phyloP scores from a whole-genome alignment of 352 stramenopile genomes.

The Globisporangium paroecandrum region DNA sequence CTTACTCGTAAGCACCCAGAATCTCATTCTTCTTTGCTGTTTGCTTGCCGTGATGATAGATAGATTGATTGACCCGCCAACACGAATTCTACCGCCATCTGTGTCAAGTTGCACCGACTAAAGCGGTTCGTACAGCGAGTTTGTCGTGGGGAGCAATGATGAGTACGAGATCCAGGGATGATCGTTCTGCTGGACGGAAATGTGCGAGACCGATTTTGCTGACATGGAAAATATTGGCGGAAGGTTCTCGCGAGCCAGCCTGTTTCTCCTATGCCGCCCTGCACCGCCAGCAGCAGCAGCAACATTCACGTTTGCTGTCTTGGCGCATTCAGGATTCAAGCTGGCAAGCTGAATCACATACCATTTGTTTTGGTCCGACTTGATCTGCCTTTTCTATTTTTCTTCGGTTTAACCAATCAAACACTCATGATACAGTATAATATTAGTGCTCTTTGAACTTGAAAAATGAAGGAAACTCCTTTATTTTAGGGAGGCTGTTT shows the following conservation, averaged over 20 bases:
- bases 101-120: background rate
- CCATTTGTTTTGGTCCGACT: constrained; percentile 6
- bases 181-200: background rate
- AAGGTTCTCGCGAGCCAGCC: constrained; percentile 2
- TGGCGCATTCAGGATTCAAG: background rate
- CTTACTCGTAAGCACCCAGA: background rate
- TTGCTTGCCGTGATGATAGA: background rate
- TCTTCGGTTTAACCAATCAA: background rate
- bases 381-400: constrained; percentile 4
- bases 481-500: constrained; percentile 1
- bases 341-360: background rate
- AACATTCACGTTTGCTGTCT: background rate
- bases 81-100: background rate
- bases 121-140: background rate
- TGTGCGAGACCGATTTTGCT: background rate
- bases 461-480: background rate
- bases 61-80: background rate
- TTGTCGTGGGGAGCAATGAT: background rate
- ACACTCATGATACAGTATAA: background rate
- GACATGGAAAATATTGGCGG: constrained; percentile 6
- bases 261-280: background rate
- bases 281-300: background rate
- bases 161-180: background rate
- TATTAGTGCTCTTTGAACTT: background rate
- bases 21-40: background rate